Conservation (phyloP, 371 early-diverging fungal genomes). For the Mortierella sp. region DNA sequence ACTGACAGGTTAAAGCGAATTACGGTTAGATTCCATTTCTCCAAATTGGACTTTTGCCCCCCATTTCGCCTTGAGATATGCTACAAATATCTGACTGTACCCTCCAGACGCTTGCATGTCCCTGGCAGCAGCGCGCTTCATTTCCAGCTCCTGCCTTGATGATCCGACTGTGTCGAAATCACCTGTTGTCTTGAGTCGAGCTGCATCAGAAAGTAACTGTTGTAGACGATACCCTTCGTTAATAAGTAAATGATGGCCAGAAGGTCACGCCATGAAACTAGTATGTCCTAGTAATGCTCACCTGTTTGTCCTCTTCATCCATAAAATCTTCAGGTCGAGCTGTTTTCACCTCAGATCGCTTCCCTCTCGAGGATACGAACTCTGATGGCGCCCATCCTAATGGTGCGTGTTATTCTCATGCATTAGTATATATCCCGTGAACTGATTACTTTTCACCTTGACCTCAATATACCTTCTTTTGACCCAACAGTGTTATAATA, state of each 20-base stretch:
- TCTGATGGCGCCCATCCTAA: slow-evolving; percentile 84
- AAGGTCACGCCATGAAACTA: not conserved
- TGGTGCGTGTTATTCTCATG: not conserved
- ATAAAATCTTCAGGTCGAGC: slow-evolving; percentile 86
- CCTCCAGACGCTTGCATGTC: slow-evolving; percentile 59
- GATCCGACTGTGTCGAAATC: slow-evolving; percentile 79
- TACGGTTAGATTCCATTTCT: not conserved
- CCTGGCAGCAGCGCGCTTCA: slow-evolving; percentile 60
- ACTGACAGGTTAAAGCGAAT: slow-evolving; percentile 23
- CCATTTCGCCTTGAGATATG: not conserved
- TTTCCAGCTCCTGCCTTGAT: slow-evolving; percentile 70
- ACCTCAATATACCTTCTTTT: slow-evolving; percentile 81
- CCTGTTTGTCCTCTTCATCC: slow-evolving; percentile 92
- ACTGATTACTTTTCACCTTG: not conserved
- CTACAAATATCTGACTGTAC: slow-evolving; percentile 5
- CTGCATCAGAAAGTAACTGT: slow-evolving; percentile 65
- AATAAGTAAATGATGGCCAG: not conserved
- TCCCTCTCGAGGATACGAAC: slow-evolving; percentile 75
- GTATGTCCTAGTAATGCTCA: slow-evolving; percentile 16
- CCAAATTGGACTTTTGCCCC: not conserved
- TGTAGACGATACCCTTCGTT: not conserved
- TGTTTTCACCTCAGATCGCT: slow-evolving; percentile 60
- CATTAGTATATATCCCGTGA: not conserved
- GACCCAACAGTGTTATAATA: slow-evolving; percentile 96
- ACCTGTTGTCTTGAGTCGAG: slow-evolving; percentile 71